Conservation (phyloP, 1,284 basidiomycete genomes). For the Melampsora americana region DNA sequence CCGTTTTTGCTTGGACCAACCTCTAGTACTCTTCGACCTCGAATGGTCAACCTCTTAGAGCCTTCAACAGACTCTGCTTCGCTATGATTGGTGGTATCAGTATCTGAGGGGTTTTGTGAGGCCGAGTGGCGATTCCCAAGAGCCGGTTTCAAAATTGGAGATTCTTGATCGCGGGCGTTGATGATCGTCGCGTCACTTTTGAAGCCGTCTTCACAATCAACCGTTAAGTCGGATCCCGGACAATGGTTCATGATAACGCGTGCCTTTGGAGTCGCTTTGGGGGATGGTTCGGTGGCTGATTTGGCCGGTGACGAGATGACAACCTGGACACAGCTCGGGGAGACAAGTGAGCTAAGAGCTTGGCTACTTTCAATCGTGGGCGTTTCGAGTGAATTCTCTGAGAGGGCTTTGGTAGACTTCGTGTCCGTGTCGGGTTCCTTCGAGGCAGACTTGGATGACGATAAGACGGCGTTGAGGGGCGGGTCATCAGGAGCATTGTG, state of each 20-base stretch:
- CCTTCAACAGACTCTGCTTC: slow-evolving; percentile 27
- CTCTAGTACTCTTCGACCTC: slow-evolving; percentile 27
- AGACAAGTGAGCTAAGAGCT: background rate
- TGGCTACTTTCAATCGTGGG: background rate
- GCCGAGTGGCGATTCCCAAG: background rate
- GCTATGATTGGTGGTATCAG: slow-evolving; percentile 37
- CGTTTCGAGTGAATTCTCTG: background rate
- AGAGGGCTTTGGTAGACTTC: background rate
- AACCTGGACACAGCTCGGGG: background rate
- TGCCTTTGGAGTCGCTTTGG: background rate
- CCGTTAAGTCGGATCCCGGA: background rate
- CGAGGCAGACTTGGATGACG: background rate
- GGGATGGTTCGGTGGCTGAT: background rate
- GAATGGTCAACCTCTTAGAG: slow-evolving; percentile 33
- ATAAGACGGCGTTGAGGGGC: background rate
- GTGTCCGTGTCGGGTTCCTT: background rate
- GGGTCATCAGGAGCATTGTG: background rate
- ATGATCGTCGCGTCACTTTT: slow-evolving; percentile 42
- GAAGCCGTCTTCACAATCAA: slow-evolving; percentile 14
- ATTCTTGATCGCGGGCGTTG: slow-evolving; percentile 21
- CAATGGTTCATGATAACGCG: background rate
- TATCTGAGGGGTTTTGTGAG: slow-evolving; percentile 19
- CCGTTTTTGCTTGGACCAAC: slow-evolving; percentile 24
- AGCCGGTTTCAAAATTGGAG: slow-evolving; percentile 11
- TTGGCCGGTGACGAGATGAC: background rate